Evolutionary conservation across 2,329 filamentous ascomycete species (phyloP), one percentile per base, ranked within the genome.

Genomic region (Aspergillus latus): DNA sequence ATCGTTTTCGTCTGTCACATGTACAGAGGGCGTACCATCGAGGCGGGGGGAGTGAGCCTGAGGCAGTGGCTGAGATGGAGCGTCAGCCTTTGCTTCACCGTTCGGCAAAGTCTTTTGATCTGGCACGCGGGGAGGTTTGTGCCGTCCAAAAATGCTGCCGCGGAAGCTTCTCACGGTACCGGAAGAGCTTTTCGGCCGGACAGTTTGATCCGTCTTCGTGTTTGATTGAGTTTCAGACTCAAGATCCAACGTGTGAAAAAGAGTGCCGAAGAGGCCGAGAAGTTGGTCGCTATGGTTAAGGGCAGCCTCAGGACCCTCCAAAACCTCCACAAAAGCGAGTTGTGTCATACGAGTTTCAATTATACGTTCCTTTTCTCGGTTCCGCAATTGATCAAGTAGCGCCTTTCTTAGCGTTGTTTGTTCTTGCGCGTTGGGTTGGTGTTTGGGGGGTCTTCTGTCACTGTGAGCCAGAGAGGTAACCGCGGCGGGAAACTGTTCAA

Each of bases 291-390:
- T 92, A 58, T 89, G 87, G 68, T 96, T 96, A 49, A 97, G 90
- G 15, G 94, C 93, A 55, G 88, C 84, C 56, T 90, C 87, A 0
- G 92, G 86, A 1, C 92, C 92, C 69, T 97, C 92, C 3, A 90
- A 77, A 13, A 94, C 77, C 73, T 97, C 93, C 3, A 94, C 74
- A 16, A 99, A 82, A 3, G 89, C 83, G 58, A 99, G 79, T 67
- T 97, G 92, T 9, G 93, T 97, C 84, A 97, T 96, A 72, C 96
- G 96, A 59, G 97, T 86, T 72, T 97, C 90, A n/a, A 99, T 76
- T 42, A 99, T 87, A 48, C 85, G 84, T 71, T 92, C 90, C 68
- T 92, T 95, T 69, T 97, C 92, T 28, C 86, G 84, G 56, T 87
- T 84, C 60, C 91, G 88, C 85, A 97, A 90, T 44, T 89, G 86